These are phyloP conservation scores for Clonostachys sp. DNA, from an alignment of 2,329 filamentous ascomycete species.

Conservation along the genomic window DNA sequence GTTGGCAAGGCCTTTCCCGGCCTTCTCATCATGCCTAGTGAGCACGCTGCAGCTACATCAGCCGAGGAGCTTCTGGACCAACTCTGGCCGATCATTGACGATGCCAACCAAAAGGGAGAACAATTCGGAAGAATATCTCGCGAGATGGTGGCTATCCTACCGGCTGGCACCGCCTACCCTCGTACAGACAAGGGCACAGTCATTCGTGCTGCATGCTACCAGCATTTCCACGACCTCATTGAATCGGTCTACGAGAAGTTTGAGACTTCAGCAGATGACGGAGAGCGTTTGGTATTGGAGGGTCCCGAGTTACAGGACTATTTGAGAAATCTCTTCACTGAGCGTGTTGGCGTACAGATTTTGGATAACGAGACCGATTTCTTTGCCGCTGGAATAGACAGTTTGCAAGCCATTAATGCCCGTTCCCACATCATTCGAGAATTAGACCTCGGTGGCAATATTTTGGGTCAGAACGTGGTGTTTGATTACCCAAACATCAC, in stretches of 20 bases:
- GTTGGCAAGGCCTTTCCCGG: slow-evolving; percentile 46
- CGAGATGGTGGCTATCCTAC: slow-evolving; percentile 46
- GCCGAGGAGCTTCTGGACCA: slow-evolving; percentile 38
- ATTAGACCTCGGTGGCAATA: slow-evolving; percentile 39
- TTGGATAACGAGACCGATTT: slow-evolving; percentile 42
- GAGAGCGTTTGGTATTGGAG: background rate
- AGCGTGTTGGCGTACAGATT: slow-evolving; percentile 5
- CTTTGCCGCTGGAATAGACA: slow-evolving; percentile 54
- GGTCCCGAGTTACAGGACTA: slow-evolving; percentile 22
- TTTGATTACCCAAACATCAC: slow-evolving; percentile 42
- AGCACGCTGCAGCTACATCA: slow-evolving; percentile 30
- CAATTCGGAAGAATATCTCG: slow-evolving; percentile 47
- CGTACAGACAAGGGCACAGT: slow-evolving; percentile 48
- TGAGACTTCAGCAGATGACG: slow-evolving; percentile 5
- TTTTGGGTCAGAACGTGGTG: slow-evolving; percentile 49
- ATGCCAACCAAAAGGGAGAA: slow-evolving; percentile 42
- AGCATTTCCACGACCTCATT: slow-evolving; percentile 34
- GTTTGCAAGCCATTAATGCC: slow-evolving; percentile 51
- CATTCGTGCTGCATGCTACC: slow-evolving; percentile 43
- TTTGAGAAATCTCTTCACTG: slow-evolving; percentile 18
- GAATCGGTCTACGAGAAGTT: slow-evolving; percentile 25
- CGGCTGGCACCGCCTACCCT: slow-evolving; percentile 34
- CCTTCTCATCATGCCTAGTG: slow-evolving; percentile 45
- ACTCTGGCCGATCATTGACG: slow-evolving; percentile 44
- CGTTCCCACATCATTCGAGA: slow-evolving; percentile 44